A percentile compares a stretch with the other conserved stretches of the same genome.
Conservation (phyloP, 2,329 filamentous ascomycete species). For the Tympanopsis confertula region DNA sequence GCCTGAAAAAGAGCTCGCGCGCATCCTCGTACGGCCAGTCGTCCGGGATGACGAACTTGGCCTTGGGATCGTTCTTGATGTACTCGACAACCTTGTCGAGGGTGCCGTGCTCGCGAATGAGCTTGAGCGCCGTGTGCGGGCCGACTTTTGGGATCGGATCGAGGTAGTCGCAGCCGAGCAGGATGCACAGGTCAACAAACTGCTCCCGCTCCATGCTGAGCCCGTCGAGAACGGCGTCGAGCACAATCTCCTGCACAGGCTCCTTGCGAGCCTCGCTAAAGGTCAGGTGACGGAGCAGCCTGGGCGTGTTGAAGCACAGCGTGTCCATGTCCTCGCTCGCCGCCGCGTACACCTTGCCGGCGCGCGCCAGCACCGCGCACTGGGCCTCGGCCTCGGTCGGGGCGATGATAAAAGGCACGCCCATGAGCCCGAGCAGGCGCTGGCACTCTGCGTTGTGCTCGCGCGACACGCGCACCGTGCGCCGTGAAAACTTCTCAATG, state of each 20-base stretch:
- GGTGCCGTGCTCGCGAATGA: slow-evolving; percentile 83
- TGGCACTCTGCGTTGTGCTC: slow-evolving; percentile 97
- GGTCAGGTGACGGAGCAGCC: slow-evolving; percentile 82
- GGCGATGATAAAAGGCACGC: slow-evolving; percentile 85
- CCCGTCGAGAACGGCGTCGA: slow-evolving; percentile 77
- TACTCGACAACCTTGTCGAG: slow-evolving; percentile 78
- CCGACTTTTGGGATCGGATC: slow-evolving; percentile 93
- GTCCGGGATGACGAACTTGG: slow-evolving; percentile 79
- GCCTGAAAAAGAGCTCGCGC: slow-evolving; percentile 79
- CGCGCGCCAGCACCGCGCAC: slow-evolving; percentile 78
- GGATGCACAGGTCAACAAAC: slow-evolving; percentile 96
- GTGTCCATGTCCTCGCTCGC: slow-evolving; percentile 99
- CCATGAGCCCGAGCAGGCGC: slow-evolving; percentile 83
- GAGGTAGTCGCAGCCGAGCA: slow-evolving; percentile 94
- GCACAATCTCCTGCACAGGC: slow-evolving; percentile 87
- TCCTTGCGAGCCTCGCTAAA: slow-evolving; percentile 97
- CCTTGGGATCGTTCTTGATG: slow-evolving; percentile 64
- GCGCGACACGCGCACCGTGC: slow-evolving; percentile 86
- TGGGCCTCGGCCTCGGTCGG: slow-evolving; percentile 96
- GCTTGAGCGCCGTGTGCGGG: slow-evolving; percentile 78
- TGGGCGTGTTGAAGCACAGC: slow-evolving; percentile 84
- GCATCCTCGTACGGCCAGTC: slow-evolving; percentile 94
- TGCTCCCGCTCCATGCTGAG: slow-evolving; percentile 79
- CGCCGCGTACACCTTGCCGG: slow-evolving; percentile 91
- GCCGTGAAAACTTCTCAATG: slow-evolving; percentile 91